Base-by-base conservation (phyloP, 2,329 filamentous ascomycete species). In the Cladophialophora immunda region DNA sequence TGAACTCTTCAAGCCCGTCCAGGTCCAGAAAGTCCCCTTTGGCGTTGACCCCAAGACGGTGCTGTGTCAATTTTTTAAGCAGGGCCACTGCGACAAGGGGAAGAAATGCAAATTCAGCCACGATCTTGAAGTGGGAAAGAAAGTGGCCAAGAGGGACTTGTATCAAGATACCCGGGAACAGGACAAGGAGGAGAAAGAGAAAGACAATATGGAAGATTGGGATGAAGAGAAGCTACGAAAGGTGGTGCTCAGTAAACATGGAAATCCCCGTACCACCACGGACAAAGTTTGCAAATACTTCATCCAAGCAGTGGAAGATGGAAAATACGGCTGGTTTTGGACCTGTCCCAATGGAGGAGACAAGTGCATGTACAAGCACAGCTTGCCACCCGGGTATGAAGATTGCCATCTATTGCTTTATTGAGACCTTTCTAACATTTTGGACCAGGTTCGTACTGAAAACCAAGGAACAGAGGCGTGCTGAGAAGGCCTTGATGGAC, bases 241-340 rank as follows among this genome's bases (percentile, higher is more conserved):
- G 64, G 95, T 99, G 38, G 93, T 99, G 27, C 74, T 96, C 78
- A 96, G 92, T 75, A 99, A 99, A 84, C 97, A 99, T 80, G 95
- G 95, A 60, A 99, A 99, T 80, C 95, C 97, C 68, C 89, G 90
- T 78, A 97, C 94, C 25, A 92, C 92, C 4, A 99, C 95, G 55
- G 95, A 99, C 78, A 99, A 98, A 82, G 95, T 99, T 72, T 99
- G 95, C 92, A 99, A 98, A 81, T 97, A 84, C 84, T 99, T 99
- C 79, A 95, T 98, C 78, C 90, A 94, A 73, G 95, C 95, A 29
- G 95, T 99, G 70, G 95, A 99, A 81, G 95, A 99, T 77, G 92
- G 93, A 75, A 99, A 98, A 81, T 99, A 99, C 76, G 95, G 95
- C 70, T 99, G 95, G 95, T 98, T 99, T 82, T 99, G 95, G 95